Evolutionary conservation across 2,329 filamentous ascomycete genomes (phyloP).

Genomic region (Paraphaeosphaeria minitans): DNA sequence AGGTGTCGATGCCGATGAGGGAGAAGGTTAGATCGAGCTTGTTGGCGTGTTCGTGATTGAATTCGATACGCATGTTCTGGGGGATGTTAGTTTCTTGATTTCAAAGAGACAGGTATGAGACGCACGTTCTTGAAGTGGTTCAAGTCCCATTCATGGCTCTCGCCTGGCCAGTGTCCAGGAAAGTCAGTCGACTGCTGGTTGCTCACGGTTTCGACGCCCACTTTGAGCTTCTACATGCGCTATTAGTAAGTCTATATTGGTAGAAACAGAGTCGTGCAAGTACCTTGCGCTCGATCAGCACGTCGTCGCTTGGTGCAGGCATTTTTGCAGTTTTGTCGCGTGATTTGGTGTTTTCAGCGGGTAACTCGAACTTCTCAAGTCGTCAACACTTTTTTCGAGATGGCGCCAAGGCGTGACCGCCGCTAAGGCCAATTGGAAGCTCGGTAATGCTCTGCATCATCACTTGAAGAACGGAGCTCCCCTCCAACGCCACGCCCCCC

Average conservation of each 20-base stretch:
- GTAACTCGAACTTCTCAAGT: conserved; percentile 22
- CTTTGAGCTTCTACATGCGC: conserved; percentile 71
- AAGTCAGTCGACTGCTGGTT: conserved; percentile 90
- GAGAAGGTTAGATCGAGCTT: conserved; percentile 79
- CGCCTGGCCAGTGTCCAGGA: conserved; percentile 86
- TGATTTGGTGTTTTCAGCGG: conserved; percentile 20
- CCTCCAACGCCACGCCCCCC: conserved; percentile 39
- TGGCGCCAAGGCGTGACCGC: conserved; percentile 29
- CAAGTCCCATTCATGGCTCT: conserved; percentile 81
- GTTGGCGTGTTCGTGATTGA: conserved; percentile 71
- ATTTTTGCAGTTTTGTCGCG: conserved; percentile 42
- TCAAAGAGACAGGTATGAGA: not conserved
- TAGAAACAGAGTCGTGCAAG: conserved; percentile 27
- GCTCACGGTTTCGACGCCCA: conserved; percentile 89
- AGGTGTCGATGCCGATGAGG: conserved; percentile 87
- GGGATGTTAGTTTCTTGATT: not conserved
- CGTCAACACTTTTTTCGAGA: conserved; percentile 30
- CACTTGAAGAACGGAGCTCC: conserved; percentile 30
- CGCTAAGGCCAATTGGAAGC: conserved; percentile 36
- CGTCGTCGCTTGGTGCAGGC: conserved; percentile 54
- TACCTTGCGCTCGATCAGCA: conserved; percentile 68
- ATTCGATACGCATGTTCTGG: conserved; percentile 72
- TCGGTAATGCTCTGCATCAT: conserved; percentile 36
- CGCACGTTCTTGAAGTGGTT: conserved; percentile 68
- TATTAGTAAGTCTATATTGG: conserved; percentile 9